Base-by-base conservation (phyloP, 768 basidiomycete genomes). In the Pleurotus ostreatus region DNA sequence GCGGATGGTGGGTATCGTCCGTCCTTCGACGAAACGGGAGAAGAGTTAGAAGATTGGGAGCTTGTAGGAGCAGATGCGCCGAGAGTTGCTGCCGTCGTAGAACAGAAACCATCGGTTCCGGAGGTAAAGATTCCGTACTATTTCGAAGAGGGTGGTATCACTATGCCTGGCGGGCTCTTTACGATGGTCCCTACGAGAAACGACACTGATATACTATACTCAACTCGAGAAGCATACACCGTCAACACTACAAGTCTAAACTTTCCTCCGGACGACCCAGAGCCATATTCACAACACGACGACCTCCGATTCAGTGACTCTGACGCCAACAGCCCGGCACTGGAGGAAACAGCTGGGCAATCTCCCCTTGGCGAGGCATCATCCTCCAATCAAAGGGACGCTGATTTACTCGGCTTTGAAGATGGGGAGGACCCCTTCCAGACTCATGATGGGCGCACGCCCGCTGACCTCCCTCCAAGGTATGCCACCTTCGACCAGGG, bases 111-210 rank as follows among this genome's bases (percentile, higher is more conserved):
- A 16, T n/a, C 23, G 22, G 22, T 16, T 26, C 15, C 39, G 16
- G 12, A 34, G 7, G 39, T 39, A n/a, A 39, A 53, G 23, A 23
- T 40, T 39, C 51, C 51, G 18, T 53, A 53, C 23, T 53, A 16
- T n/a, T 53, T 53, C n/a, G 51, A 53, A 30, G 51, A 53, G 41
- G 51, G 23, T 41, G 51, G 51, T 2, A 53, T 53, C 23, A 53
- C 38, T 18, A 53, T 53, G 51, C 51, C 51, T 8, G 51, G 51
- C 13, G 51, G 51, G 9, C 26, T 53, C 20, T 53, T 53, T 25
- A 53, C 51, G 18, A 53, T 53, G 51, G 39, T 53, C 4, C 51
- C 51, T 22, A 53, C 51, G 4, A 53, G 39, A 41, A 22, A 53
- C 22, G 51, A 53, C 11, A n/a, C n/a, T 8, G n/a, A 11, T 0